Evolutionary conservation across 2,329 filamentous ascomycete genomes (phyloP), one percentile per base, ranked within the genome.

Genomic region (Metarhizium sp.): DNA sequence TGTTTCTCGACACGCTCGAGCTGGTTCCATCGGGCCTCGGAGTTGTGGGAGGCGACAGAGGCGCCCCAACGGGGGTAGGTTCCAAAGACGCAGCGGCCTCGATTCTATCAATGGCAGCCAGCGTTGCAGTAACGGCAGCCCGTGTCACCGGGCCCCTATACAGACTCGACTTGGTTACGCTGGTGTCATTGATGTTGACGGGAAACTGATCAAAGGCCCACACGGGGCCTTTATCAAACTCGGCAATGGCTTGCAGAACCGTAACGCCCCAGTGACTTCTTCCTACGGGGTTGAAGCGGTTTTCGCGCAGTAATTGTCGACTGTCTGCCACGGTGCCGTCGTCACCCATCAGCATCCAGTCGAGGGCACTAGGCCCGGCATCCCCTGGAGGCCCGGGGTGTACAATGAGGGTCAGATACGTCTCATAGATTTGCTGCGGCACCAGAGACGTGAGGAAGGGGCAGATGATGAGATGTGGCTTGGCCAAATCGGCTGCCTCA

Each of bases 131-230:
- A 38, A 74, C 64, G 25, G 71, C 71, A 16, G 71, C 69, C 45
- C 67, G 64, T 1, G 71, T 72, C 52, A 74, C 65, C 1, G 66
- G 60, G 0, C 71, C 70, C 29, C 71, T 66, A 55, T 74, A 75
- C 3, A 75, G 60, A 30, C 66, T 69, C 1, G 72, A 73, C 54
- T 75, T 75, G 34, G 71, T 75, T 36, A 73, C 57, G 18, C 63
- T 61, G 5, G 64, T 59, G 36, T 71, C 68, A 57, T 74, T 70
- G 53, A 75, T 73, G 60, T 73, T 60, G 55, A 74, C 61, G 6
- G 64, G 59, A 57, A 74, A 74, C 56, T 74, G 72, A 42, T 75
- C 71, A 55, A 69, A 75, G 1, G 71, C 71, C 72, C 72, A 75
- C 7, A 75, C 70, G 0, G 71, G 72, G 6, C 72, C 72, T n/a